These are phyloP conservation scores for Rossbeevera mucosa DNA, from an alignment of 768 basidiomycete species.

Conservation along the genomic window DNA sequence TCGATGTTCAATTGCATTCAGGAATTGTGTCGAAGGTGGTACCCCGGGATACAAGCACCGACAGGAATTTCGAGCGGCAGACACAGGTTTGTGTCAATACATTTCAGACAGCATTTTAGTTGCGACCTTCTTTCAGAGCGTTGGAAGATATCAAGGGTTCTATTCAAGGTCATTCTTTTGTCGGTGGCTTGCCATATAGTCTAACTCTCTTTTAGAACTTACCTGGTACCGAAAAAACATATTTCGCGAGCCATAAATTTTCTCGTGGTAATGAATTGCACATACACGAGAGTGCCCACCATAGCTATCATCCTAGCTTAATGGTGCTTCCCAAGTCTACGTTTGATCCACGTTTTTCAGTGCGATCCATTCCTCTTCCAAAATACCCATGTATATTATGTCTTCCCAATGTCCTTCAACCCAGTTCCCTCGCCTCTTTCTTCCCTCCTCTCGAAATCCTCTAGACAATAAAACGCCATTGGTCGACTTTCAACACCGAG, in stretches of 20 bases:
- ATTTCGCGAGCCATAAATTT: slow-evolving; percentile 41
- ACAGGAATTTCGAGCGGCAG: slow-evolving; percentile 33
- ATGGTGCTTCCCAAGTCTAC: background rate
- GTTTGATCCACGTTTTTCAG: background rate
- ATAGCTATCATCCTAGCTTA: background rate
- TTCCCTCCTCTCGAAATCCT: slow-evolving; percentile 32
- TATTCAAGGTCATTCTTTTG: slow-evolving; percentile 51
- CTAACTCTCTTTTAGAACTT: slow-evolving; percentile 48
- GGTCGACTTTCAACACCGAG: background rate
- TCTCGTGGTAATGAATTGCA: background rate
- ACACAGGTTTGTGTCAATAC: slow-evolving; percentile 50
- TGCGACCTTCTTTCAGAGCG: slow-evolving; percentile 46
- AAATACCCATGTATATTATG: slow-evolving; percentile 30
- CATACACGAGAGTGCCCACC: too few relatives aligned
- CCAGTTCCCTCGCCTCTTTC: slow-evolving; percentile 13
- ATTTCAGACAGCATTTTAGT: background rate
- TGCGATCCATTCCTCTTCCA: slow-evolving; percentile 30
- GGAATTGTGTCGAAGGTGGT: slow-evolving; percentile 79
- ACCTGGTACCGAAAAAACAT: slow-evolving; percentile 75
- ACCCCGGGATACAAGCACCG: slow-evolving; percentile 33
- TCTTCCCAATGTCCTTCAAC: slow-evolving; percentile 28
- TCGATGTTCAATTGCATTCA: slow-evolving; percentile 24
- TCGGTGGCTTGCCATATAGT: background rate
- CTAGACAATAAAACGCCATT: slow-evolving; percentile 8
- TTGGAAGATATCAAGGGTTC: slow-evolving; percentile 77